A percentile compares a stretch with the other conserved stretches of the same genome.
phyloP scores from a whole-genome alignment of 1,284 basidiomycete genomes.

The Austropuccinia psidii region DNA sequence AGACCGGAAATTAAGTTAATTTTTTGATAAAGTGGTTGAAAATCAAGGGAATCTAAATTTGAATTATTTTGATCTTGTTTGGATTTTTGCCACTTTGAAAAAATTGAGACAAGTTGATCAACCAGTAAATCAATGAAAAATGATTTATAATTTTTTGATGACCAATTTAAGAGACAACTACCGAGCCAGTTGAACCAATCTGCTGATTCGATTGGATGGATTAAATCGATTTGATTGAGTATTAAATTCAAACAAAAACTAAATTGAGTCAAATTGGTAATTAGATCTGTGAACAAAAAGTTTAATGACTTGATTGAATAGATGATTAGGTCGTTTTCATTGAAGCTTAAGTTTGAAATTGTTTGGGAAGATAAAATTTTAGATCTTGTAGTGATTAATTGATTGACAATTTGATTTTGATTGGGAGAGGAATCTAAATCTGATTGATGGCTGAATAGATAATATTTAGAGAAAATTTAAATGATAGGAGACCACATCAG shows the following conservation, averaged over 20 bases:
- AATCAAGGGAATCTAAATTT: neutral
- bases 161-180: neutral
- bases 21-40: neutral
- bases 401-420: neutral
- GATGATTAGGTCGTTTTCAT: neutral
- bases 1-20: neutral
- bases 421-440: neutral
- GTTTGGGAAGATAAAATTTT: neutral
- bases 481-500: neutral
- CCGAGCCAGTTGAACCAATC: neutral
- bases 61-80: neutral
- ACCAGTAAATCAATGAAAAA: constrained; percentile 25
- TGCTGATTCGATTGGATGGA: neutral
- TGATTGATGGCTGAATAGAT: constrained; percentile 17
- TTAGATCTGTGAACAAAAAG: neutral
- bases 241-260: neutral
- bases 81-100: neutral
- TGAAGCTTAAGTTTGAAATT: neutral
- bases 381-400: neutral
- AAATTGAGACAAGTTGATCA: neutral
- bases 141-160: constrained; percentile 8
- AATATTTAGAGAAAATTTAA: neutral
- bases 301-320: constrained; percentile 4
- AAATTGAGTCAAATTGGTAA: constrained; percentile 10
- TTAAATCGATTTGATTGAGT: neutral